Evolutionary conservation across 768 basidiomycete genomes (phyloP), one percentile per base, ranked within the genome.

Genomic region (Suillus lakei): DNA sequence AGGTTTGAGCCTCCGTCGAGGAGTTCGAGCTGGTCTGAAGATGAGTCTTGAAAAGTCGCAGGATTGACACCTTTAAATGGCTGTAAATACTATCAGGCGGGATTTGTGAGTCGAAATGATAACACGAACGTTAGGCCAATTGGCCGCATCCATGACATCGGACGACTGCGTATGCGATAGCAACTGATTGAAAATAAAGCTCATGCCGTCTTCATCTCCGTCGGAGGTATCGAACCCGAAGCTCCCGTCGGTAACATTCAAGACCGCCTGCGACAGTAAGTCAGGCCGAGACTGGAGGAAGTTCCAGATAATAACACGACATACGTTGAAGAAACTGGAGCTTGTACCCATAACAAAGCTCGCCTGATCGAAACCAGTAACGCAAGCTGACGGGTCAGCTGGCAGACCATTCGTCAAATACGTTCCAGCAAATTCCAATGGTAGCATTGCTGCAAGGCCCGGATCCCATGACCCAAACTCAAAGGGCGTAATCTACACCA

Each of bases 381-480:
- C 88, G 73, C 95, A 96, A 1, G 85, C 76, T 13, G 86, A 84
- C 7, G 79, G 74, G 66, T 85, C 87, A 13, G 76, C 78, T 0
- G 89, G 83, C 64, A 79, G 71, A 4, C 90, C 91, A 64, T 89
- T 84, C 28, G 76, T 73, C 21, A 94, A 72, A 66, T 82, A 80
- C 0, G 91, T 92, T 6, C 95, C 95, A 7, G 86, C 82, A 68
- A 84, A 87, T 0, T 84, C 77, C 32, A 86, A 78, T 53, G 89
- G 88, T 71, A 85, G 82, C 74, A 91, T 93, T 1, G 91, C 88
- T n/a, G 88, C 88, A 9, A 92, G 78, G 60, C 76, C 82, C 12
- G 91, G 89, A 70, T 94, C 92, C 76, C 84, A 93, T 0, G 91
- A 91, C 4, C 90, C 91, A 54, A 89, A 82, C 71, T 92, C 91